phyloP scores from a whole-genome alignment of 345 rosid genomes.

The Gossypium rotundifolium region DNA sequence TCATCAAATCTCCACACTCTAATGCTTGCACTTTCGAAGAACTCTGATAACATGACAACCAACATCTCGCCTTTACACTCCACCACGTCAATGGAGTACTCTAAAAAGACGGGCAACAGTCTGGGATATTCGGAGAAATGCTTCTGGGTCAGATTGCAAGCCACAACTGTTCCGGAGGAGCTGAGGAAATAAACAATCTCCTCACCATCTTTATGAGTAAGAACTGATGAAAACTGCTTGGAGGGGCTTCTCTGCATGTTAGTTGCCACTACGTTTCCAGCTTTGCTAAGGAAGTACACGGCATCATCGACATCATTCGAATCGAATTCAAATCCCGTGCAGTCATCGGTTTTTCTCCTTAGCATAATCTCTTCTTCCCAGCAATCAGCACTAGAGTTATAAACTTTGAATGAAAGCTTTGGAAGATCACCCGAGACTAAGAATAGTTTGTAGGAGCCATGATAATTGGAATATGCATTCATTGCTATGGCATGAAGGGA shows the following conservation, averaged over 20 bases:
- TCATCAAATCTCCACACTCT: slow-evolving; percentile 72
- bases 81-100: slow-evolving; percentile 81
- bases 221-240: slow-evolving; percentile 76
- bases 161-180: slow-evolving; percentile 59
- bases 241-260: slow-evolving; percentile 80
- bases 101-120: slow-evolving; percentile 56
- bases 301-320: slow-evolving; percentile 32
- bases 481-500: slow-evolving; percentile 72
- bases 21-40: slow-evolving; percentile 71
- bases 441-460: slow-evolving; percentile 47
- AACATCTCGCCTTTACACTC: slow-evolving; percentile 65
- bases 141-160: slow-evolving; percentile 48
- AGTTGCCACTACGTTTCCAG: slow-evolving; percentile 74
- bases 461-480: slow-evolving; percentile 24
- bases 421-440: slow-evolving; percentile 62
- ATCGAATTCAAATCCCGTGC: slow-evolving; percentile 25
- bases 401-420: slow-evolving; percentile 43
- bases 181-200: slow-evolving; percentile 65
- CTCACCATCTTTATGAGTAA: slow-evolving; percentile 39
- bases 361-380: slow-evolving; percentile 53
- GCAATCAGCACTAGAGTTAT: slow-evolving; percentile 36
- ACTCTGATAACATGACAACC: slow-evolving; percentile 65
- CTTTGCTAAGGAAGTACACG: slow-evolving; percentile 74
- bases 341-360: slow-evolving; percentile 32
- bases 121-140: slow-evolving; percentile 66